These are phyloP conservation scores for Pluteus cervinus DNA, from an alignment of 768 basidiomycete genomes.

Conservation along the genomic window DNA sequence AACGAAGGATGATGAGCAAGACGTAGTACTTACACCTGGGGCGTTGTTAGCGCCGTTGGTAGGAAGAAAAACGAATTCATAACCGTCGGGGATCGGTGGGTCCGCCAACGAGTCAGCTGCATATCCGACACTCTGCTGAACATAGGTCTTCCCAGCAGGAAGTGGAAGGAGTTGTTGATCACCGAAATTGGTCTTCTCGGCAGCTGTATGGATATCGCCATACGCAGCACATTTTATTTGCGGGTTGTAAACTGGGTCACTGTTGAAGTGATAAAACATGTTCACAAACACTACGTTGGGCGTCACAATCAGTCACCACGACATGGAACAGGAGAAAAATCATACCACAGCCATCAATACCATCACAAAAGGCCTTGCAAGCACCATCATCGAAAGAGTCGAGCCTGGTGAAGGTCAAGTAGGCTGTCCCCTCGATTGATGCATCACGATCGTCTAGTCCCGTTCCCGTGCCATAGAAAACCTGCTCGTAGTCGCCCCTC, in stretches of 20 bases:
- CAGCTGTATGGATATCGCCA: slow-evolving; percentile 35
- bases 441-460: slow-evolving; percentile 30
- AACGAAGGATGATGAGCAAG: neutral
- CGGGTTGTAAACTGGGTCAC: slow-evolving; percentile 31
- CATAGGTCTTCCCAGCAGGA: slow-evolving; percentile 31
- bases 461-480: slow-evolving; percentile 34
- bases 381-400: slow-evolving; percentile 37
- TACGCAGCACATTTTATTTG: slow-evolving; percentile 45
- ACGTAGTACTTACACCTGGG: slow-evolving; percentile 26
- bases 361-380: slow-evolving; percentile 35
- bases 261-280: slow-evolving; percentile 44
- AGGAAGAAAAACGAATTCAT: slow-evolving; percentile 37
- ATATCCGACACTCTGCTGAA: slow-evolving; percentile 38
- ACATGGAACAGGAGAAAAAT: neutral
- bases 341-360: slow-evolving; percentile 33
- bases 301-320: neutral
- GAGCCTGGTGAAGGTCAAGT: slow-evolving; percentile 39
- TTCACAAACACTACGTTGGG: slow-evolving; percentile 51
- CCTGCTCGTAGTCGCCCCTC: slow-evolving; percentile 24
- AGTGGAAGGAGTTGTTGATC: slow-evolving; percentile 33
- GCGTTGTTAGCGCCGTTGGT: slow-evolving; percentile 42
- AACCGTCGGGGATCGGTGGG: slow-evolving; percentile 27
- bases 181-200: slow-evolving; percentile 40
- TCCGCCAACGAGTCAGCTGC: slow-evolving; percentile 29
- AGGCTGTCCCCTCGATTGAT: slow-evolving; percentile 42